Percentiles rank a stretch among this genome's conserved stretches.
Conservation (phyloP, 257 asterid species). For the Capsicum pubescens region DNA sequence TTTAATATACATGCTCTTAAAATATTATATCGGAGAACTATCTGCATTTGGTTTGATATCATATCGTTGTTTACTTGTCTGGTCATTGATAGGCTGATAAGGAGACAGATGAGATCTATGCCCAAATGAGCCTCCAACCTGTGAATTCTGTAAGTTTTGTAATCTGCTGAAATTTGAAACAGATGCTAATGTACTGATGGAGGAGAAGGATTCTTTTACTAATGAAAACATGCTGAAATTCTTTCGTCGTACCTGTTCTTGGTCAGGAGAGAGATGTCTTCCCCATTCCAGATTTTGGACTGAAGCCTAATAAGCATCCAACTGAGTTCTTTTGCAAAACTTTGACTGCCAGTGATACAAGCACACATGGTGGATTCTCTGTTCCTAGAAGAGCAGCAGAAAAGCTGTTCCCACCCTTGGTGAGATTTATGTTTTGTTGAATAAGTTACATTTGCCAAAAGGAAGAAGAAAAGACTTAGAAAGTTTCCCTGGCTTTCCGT, state of each 20-base stretch:
- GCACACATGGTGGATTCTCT: conserved; percentile 98
- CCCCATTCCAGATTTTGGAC: conserved; percentile 84
- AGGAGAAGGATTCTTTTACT: too few relatives aligned
- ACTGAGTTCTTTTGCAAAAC: conserved; percentile 96
- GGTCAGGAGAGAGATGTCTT: conserved; percentile 85
- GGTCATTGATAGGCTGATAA: conserved; percentile 71
- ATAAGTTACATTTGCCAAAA: neutral
- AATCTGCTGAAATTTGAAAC: neutral
- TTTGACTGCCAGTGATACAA: conserved; percentile 93
- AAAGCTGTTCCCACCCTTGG: conserved; percentile 89
- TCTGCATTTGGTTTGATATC: neutral
- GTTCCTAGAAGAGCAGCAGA: conserved; percentile 98
- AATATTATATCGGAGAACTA: neutral
- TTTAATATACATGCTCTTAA: neutral
- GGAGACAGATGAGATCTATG: conserved; percentile 94
- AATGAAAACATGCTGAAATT: neutral
- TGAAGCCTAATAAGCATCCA: conserved; percentile 81
- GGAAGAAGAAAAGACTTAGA: neutral
- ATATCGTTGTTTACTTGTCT: neutral
- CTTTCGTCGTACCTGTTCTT: conserved; percentile 24
- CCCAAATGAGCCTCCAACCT: conserved; percentile 95
- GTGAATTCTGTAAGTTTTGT: conserved; percentile 70
- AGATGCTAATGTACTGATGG: neutral
- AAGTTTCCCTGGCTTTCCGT: neutral
- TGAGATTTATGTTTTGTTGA: conserved; percentile 33